These are phyloP conservation scores for Pyrenochaeta sp. DNA, from an alignment of 2,329 filamentous ascomycete species.

Conservation along the genomic window DNA sequence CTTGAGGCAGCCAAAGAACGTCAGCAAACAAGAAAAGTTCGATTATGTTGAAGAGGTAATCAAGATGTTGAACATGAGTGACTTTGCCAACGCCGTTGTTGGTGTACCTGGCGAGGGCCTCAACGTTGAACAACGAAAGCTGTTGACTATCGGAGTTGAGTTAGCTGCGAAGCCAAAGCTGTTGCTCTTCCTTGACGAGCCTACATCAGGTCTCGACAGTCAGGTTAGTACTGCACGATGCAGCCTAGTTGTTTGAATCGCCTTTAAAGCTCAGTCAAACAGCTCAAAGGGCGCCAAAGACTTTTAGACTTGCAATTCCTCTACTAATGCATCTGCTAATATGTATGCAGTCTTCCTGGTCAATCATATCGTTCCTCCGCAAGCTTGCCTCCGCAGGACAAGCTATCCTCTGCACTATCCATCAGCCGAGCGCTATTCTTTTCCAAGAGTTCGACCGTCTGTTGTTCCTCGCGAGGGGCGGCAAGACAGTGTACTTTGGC, in stretches of 20 bases:
- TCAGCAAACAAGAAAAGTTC: slow-evolving; percentile 66
- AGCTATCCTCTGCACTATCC: slow-evolving; percentile 58
- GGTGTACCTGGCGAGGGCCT: slow-evolving; percentile 70
- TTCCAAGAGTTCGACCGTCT: slow-evolving; percentile 58
- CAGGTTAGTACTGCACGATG: slow-evolving; percentile 19
- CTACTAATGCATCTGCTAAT: slow-evolving; percentile 7
- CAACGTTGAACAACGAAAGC: slow-evolving; percentile 74
- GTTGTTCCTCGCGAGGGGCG: slow-evolving; percentile 55
- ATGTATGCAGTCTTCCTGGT: slow-evolving; percentile 62
- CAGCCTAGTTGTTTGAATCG: neutral
- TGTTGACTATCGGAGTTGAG: slow-evolving; percentile 76
- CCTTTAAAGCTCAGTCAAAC: neutral
- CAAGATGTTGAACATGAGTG: slow-evolving; percentile 71
- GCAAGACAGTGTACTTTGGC: slow-evolving; percentile 59
- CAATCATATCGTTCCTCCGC: slow-evolving; percentile 68
- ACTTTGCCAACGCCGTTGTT: slow-evolving; percentile 72
- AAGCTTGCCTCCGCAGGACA: slow-evolving; percentile 64
- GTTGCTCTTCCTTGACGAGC: slow-evolving; percentile 70
- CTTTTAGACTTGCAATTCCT: neutral
- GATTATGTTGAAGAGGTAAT: slow-evolving; percentile 71
- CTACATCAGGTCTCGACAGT: slow-evolving; percentile 68
- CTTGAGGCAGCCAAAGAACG: slow-evolving; percentile 60
- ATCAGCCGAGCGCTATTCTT: slow-evolving; percentile 56
- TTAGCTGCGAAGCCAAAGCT: slow-evolving; percentile 73
- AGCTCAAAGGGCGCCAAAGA: neutral